These are phyloP conservation scores for Botryotinia narcissicola DNA, from an alignment of 2,329 filamentous ascomycete genomes.

Conservation along the genomic window DNA sequence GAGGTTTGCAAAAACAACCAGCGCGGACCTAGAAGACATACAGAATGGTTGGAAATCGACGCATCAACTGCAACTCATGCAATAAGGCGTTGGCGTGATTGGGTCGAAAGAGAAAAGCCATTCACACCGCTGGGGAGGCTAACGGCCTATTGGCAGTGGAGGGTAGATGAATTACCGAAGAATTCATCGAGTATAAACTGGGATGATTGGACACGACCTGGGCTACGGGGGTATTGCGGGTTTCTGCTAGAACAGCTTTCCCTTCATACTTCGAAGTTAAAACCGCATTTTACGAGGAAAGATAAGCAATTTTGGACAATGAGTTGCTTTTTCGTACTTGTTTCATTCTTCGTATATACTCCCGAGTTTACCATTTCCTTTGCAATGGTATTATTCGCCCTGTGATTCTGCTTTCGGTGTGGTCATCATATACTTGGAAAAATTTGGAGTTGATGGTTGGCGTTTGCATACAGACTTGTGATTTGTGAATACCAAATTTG, in stretches of 20 bases:
- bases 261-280: neutral
- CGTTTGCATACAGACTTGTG: neutral
- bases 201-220: slow-evolving; percentile 22
- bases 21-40: slow-evolving; percentile 14
- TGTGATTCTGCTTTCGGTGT: neutral
- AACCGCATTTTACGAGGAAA: slow-evolving; percentile 2
- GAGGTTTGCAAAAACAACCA: neutral
- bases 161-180: slow-evolving; percentile 20
- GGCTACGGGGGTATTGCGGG: neutral
- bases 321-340: neutral
- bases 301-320: slow-evolving; percentile 6
- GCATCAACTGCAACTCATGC: slow-evolving; percentile 18
- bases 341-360: neutral
- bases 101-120: slow-evolving; percentile 23
- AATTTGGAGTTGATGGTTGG: neutral
- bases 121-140: slow-evolving; percentile 20
- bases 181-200: slow-evolving; percentile 21
- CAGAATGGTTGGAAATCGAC: slow-evolving; percentile 26
- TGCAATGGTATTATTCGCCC: neutral
- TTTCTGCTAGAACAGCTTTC: neutral
- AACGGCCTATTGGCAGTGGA: slow-evolving; percentile 27
- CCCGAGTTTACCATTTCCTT: neutral
- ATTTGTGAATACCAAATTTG: neutral
- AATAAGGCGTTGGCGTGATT: slow-evolving; percentile 24
- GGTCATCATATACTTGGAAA: neutral